Conservation (phyloP, 768 basidiomycete species). For the Epithele typhae region DNA sequence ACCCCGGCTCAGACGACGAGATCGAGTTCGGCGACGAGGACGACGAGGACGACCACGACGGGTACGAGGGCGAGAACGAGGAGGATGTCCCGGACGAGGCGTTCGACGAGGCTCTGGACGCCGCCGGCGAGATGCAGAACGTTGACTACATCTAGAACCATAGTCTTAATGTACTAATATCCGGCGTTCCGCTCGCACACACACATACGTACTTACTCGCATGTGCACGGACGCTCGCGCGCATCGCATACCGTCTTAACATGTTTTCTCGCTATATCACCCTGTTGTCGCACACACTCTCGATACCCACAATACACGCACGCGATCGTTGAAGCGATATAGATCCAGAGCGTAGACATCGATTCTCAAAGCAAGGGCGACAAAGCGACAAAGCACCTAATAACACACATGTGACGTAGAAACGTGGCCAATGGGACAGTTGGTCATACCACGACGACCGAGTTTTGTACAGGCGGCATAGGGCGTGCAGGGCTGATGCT, state of each 20-base stretch:
- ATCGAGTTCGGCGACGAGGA: constrained; percentile 53
- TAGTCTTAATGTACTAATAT: constrained; percentile 24
- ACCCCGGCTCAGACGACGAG: constrained; percentile 39
- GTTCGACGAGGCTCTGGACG: constrained; percentile 72
- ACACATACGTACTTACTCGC: neutral
- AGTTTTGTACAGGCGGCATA: neutral
- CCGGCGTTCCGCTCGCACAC: constrained; percentile 39
- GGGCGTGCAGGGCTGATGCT: constrained; percentile 67
- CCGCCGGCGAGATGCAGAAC: constrained; percentile 80
- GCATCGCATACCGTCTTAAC: neutral
- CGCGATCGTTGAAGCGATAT: neutral
- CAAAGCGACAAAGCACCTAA: neutral
- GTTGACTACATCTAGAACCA: constrained; percentile 29
- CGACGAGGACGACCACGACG: constrained; percentile 43
- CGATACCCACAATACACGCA: too few species aligned
- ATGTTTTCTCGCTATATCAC: too few species aligned
- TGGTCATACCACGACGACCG: too few species aligned
- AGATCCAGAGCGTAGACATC: neutral
- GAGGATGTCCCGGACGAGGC: constrained; percentile 67
- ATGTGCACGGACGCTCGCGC: neutral
- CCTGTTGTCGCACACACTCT: too few species aligned
- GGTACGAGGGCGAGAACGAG: constrained; percentile 41
- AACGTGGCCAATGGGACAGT: too few species aligned
- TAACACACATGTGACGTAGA: too few species aligned
- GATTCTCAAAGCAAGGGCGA: neutral